These are phyloP conservation scores for Brassica rapa DNA, from an alignment of 345 rosid genomes.

Conservation along the genomic window DNA sequence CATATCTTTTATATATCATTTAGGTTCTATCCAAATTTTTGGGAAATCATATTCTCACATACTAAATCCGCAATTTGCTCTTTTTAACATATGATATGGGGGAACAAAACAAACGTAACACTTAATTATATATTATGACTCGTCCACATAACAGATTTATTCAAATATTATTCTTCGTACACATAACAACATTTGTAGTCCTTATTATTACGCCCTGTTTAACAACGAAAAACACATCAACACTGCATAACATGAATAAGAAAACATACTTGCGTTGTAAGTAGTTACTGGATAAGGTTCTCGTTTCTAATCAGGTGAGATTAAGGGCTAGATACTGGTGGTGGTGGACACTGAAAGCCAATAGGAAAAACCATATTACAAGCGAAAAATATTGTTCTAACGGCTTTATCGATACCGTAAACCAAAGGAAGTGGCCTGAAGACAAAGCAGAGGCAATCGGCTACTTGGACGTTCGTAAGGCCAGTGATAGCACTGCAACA, in stretches of 20 bases:
- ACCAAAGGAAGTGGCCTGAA: conserved; percentile 26
- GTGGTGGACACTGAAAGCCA: conserved; percentile 39
- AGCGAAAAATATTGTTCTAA: conserved; percentile 30
- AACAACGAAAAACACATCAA: conserved; percentile 14
- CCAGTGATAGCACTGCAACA: conserved; percentile 25
- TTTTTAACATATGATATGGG: not conserved
- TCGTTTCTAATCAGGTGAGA: not conserved
- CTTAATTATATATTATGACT: conserved; percentile 5
- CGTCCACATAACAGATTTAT: not conserved
- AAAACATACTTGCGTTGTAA: conserved; percentile 4
- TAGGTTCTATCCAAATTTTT: not conserved
- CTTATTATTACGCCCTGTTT: not conserved
- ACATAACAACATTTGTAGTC: conserved; percentile 6
- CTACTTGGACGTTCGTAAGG: conserved; percentile 25
- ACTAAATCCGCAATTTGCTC: not conserved
- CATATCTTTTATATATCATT: not conserved
- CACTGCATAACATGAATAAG: not conserved
- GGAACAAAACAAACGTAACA: not conserved
- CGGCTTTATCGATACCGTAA: conserved; percentile 14
- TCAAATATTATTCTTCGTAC: not conserved
- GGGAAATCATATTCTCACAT: not conserved
- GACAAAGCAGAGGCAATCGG: conserved; percentile 37
- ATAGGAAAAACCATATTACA: conserved; percentile 34
- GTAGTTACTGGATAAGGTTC: conserved; percentile 6
- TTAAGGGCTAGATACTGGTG: conserved; percentile 3